phyloP scores from a whole-genome alignment of 306 rosid genomes.

The Pterocarpus santalinus region DNA sequence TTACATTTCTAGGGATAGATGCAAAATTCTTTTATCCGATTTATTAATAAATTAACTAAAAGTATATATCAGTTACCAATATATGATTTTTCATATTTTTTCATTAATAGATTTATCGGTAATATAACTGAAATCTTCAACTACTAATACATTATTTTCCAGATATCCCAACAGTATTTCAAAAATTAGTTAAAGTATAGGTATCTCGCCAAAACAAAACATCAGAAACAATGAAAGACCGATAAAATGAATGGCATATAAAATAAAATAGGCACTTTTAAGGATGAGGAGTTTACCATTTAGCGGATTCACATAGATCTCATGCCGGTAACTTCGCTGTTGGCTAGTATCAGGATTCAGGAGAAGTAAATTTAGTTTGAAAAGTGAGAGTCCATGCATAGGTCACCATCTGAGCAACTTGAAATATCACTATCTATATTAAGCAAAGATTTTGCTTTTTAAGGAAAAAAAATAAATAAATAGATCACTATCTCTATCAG shows the following conservation, averaged over 20 bases:
- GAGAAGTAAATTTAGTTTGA: not conserved
- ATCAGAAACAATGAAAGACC: no score
- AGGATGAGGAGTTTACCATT: not conserved
- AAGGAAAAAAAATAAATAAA: not conserved
- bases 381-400: slow-evolving; percentile 17
- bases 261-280: not conserved
- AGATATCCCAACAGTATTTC: no score
- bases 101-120: no score
- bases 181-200: no score
- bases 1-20: no score
- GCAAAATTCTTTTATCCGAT: no score
- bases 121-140: no score
- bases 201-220: no score
- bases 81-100: no score
- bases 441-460: not conserved
- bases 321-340: not conserved
- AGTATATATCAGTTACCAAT: no score
- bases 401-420: not conserved
- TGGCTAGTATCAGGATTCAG: not conserved
- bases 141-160: no score
- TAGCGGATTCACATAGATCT: not conserved
- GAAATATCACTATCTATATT: not conserved
- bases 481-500: not conserved
- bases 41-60: no score
- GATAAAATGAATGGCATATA: not conserved